These are phyloP conservation scores for Scenedesmus sp. DNA, from an alignment of 163 green algal genomes.

Conservation along the genomic window DNA sequence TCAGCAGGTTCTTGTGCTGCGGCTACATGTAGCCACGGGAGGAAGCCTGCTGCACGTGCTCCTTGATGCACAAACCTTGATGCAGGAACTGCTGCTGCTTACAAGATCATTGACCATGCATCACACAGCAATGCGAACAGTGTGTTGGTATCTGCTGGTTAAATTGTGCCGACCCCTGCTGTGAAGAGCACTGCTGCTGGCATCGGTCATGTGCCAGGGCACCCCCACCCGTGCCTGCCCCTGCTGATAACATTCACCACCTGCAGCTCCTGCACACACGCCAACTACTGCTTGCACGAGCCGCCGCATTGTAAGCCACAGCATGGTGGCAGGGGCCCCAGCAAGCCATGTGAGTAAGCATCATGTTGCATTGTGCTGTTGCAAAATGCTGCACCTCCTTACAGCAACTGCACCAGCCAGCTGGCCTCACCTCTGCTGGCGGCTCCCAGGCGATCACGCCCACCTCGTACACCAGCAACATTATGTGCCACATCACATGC, in stretches of 20 bases:
- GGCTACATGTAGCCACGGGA: neutral
- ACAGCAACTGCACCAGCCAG: neutral
- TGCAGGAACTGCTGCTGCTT: no score
- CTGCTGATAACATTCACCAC: no score
- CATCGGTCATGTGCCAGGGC: no score
- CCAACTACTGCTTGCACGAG: neutral
- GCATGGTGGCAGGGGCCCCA: neutral
- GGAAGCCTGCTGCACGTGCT: neutral
- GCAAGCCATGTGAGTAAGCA: neutral
- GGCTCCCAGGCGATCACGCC: constrained; percentile 54
- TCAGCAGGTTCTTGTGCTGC: neutral
- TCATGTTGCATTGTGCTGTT: no score
- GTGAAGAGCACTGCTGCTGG: no score
- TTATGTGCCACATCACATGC: neutral
- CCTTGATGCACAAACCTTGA: neutral
- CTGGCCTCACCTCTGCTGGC: constrained; percentile 61
- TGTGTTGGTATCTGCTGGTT: no score
- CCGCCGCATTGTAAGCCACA: neutral
- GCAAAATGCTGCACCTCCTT: no score
- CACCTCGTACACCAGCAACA: neutral
- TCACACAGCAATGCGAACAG: no score
- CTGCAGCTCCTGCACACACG: neutral
- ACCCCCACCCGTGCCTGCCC: no score
- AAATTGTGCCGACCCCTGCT: no score
- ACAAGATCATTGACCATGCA: no score